Evolutionary conservation across 2,329 filamentous ascomycete genomes (phyloP).

Genomic region (Calonectria honghensis): DNA sequence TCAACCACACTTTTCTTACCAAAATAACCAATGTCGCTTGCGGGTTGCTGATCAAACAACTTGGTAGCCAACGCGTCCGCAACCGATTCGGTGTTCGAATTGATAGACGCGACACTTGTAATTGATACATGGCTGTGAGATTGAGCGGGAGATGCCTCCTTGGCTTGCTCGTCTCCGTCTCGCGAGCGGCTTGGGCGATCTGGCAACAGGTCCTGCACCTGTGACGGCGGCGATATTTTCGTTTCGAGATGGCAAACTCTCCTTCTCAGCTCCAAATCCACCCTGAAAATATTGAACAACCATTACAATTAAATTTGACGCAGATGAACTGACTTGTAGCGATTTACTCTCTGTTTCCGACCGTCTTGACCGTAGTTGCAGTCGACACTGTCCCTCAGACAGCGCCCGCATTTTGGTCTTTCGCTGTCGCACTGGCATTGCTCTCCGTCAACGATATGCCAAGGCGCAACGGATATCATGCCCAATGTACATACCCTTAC

Average conservation of each 20-base stretch:
- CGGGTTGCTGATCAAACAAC: slow-evolving; percentile 55
- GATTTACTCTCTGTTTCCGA: slow-evolving; percentile 19
- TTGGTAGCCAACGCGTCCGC: slow-evolving; percentile 56
- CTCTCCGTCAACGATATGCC: background rate
- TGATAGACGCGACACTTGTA: background rate
- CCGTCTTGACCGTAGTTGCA: slow-evolving; percentile 22
- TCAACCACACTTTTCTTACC: slow-evolving; percentile 36
- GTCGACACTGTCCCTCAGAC: background rate
- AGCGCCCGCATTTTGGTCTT: slow-evolving; percentile 28
- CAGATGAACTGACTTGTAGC: background rate
- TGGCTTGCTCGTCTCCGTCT: background rate
- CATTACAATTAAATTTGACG: too few species aligned
- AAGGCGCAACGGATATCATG: background rate
- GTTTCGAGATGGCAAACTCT: slow-evolving; percentile 23
- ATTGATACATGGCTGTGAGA: background rate
- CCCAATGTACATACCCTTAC: slow-evolving; percentile 45
- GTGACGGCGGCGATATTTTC: background rate
- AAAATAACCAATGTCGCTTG: slow-evolving; percentile 54
- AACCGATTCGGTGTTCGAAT: slow-evolving; percentile 47
- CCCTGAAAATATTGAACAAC: background rate
- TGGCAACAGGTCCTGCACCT: background rate
- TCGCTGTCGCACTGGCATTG: slow-evolving; percentile 21
- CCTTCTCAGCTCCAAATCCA: slow-evolving; percentile 15
- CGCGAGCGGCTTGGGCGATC: background rate
- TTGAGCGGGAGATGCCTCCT: background rate